Base-by-base conservation (phyloP, 108 stramenopile genomes). In the Cyclostephanos tholiformis region DNA sequence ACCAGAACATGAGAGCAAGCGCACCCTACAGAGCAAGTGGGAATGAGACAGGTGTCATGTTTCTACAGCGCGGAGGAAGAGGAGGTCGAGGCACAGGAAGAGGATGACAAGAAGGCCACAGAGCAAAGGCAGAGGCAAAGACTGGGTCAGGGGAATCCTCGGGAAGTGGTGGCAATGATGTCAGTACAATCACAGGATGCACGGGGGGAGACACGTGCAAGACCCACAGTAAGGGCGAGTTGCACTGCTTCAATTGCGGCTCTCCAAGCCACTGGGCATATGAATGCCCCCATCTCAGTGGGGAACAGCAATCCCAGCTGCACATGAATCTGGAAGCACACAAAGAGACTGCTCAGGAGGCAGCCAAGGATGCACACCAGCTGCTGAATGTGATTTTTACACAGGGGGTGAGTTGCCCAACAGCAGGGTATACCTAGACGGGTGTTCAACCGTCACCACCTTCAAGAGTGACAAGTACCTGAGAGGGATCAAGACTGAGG, bases 371-470 rank as follows among this genome's bases (percentile, higher is more conserved):
- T n/a, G n/a, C n/a, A n/a, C n/a, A n/a, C n/a, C n/a, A n/a, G n/a
- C n/a, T n/a, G n/a, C n/a, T n/a, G n/a, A n/a, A n/a, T n/a, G n/a
- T n/a, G n/a, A n/a, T n/a, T n/a, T n/a, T n/a, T n/a, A n/a, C n/a
- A n/a, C n/a, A n/a, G n/a, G n/a, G n/a, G n/a, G 25, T 6, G 43
- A 20, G 11, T 13, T 62, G 58, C n/a, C 29, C 70, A 11, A 71
- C 41, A 23, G 61, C 23, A n/a, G 70, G 16, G 19, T 26, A 2
- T 71, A 70, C 35, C 27, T 76, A 2, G 75, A 76, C 29, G 61
- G 56, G 6, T 76, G 75, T 43, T 59, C 75, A 2, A 62, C 68
- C 4, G 35, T 62, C 14, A 26, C 23, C 7, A 16, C 26, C 3
- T 44, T 58, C 13, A 23, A 26, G 11, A 59, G 59, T 32, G 29